Base-by-base conservation (phyloP, 768 basidiomycete genomes). In the Termitomyces heimii region DNA sequence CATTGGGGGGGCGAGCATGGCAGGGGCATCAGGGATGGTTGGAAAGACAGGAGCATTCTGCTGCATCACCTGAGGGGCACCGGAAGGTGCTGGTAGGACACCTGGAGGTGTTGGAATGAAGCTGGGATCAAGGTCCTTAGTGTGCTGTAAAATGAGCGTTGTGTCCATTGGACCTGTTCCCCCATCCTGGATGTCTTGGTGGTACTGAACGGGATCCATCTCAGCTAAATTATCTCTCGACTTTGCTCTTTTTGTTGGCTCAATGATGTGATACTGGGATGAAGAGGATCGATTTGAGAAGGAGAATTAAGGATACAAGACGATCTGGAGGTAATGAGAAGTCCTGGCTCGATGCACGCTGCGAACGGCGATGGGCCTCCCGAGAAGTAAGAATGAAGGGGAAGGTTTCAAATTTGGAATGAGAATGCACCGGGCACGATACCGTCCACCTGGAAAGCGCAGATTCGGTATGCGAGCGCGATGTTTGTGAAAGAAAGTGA, bases 151-250 rank as follows among this genome's bases (percentile, higher is more conserved):
- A 51, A 70, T 68, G 49, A 70, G 70, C 39, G 69, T 65, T 34
- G 71, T 72, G 62, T 73, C 75, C 74, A 77, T 75, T 59, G 69
- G 59, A 39, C 61, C 64, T 45, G 65, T 61, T 49, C 65, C 67
- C 59, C 56, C 61, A 55, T 64, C 57, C 55, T 67, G 67, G 46
- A 67, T 54, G 54, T 68, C 67, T 68, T 68, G 70, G 62, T 71
- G 70, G 64, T 71, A 75, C 46, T 67, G 67, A 56, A 61, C 62
- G 34, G 60, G 48, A 53, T 60, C 64, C 65, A 71, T 63, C 49
- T 53, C n/a, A 51, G 39, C 58, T 47, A 22, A 63, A 53, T 55
- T 40, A 50, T 45, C 46, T 52, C 39, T 48, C 39, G 31, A 35
- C 34, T 56, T 54, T 49, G 42, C 50, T 51, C 55, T 56, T 53